These are phyloP conservation scores for Postia placenta DNA, from an alignment of 768 basidiomycete species.

Conservation along the genomic window DNA sequence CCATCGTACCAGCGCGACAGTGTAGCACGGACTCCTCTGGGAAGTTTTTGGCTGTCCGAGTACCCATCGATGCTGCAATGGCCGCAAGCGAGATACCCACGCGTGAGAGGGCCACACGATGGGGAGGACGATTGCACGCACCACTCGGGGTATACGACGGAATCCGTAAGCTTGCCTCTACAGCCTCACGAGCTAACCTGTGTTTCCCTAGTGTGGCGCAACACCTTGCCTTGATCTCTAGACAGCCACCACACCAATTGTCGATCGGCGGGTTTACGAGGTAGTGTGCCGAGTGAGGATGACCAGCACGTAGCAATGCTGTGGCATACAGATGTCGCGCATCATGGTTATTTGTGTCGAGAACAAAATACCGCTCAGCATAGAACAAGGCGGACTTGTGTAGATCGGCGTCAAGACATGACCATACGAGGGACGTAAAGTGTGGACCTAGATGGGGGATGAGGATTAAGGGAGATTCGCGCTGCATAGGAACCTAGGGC, in stretches of 20 bases:
- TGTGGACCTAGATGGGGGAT: slow-evolving; percentile 59
- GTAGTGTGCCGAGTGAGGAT: slow-evolving; percentile 69
- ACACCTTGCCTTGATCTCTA: slow-evolving; percentile 74
- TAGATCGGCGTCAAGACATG: slow-evolving; percentile 77
- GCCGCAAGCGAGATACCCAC: slow-evolving; percentile 13
- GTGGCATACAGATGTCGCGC: slow-evolving; percentile 83
- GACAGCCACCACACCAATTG: slow-evolving; percentile 64
- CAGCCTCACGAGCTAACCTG: slow-evolving; percentile 68
- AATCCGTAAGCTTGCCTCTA: slow-evolving; percentile 57
- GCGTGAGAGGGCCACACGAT: slow-evolving; percentile 7
- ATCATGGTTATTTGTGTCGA: slow-evolving; percentile 69
- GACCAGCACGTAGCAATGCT: slow-evolving; percentile 61
- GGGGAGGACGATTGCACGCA: slow-evolving; percentile 30
- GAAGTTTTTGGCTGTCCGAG: slow-evolving; percentile 49
- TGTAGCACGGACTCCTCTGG: slow-evolving; percentile 69
- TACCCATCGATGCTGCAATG: slow-evolving; percentile 46
- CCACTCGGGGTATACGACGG: slow-evolving; percentile 47
- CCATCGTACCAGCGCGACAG: slow-evolving; percentile 73
- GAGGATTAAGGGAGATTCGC: slow-evolving; percentile 40
- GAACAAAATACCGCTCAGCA: slow-evolving; percentile 75
- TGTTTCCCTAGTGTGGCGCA: slow-evolving; percentile 68
- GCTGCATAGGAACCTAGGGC: slow-evolving; percentile 42
- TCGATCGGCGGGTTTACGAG: slow-evolving; percentile 61
- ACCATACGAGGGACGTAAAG: slow-evolving; percentile 72
- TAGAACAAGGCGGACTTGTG: slow-evolving; percentile 80